These are phyloP conservation scores for Wickerhamiella cacticola DNA, from an alignment of 805 yeast genomes.

Conservation along the genomic window DNA sequence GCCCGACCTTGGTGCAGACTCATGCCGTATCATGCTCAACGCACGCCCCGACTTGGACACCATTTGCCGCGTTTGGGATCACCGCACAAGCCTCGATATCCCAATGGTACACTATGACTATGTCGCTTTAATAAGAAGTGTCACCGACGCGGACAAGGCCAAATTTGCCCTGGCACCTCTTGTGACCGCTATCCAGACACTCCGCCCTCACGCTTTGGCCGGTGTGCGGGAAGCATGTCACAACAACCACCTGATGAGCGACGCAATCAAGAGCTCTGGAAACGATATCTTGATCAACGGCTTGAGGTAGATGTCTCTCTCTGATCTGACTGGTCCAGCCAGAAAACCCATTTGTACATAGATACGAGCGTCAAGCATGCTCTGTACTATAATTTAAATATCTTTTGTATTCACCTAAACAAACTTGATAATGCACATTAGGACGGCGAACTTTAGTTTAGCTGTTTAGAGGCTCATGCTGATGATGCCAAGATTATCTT, in stretches of 20 bases:
- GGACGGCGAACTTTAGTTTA: too few species aligned
- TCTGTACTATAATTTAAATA: too few species aligned
- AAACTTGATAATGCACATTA: background rate
- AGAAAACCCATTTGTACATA: slow-evolving; percentile 4
- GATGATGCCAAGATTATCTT: slow-evolving; percentile 1
- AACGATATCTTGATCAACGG: background rate
- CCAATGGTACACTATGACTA: background rate
- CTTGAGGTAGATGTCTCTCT: background rate
- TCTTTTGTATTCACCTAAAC: too few species aligned
- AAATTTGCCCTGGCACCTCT: background rate
- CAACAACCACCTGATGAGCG: background rate
- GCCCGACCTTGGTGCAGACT: slow-evolving; percentile 13
- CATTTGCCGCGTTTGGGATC: background rate
- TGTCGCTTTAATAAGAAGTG: slow-evolving; percentile 1
- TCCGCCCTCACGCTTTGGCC: background rate
- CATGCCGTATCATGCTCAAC: slow-evolving; percentile 20
- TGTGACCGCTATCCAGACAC: background rate
- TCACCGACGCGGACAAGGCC: background rate
- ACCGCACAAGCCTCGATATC: background rate
- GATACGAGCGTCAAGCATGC: too few species aligned
- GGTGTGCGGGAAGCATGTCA: background rate
- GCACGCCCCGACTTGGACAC: slow-evolving; percentile 3
- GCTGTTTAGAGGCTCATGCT: background rate
- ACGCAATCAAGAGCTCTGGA: background rate
- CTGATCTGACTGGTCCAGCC: too few species aligned